Base-by-base conservation (phyloP, 1,139 yeast genomes). In the Geotrichum siamense region DNA sequence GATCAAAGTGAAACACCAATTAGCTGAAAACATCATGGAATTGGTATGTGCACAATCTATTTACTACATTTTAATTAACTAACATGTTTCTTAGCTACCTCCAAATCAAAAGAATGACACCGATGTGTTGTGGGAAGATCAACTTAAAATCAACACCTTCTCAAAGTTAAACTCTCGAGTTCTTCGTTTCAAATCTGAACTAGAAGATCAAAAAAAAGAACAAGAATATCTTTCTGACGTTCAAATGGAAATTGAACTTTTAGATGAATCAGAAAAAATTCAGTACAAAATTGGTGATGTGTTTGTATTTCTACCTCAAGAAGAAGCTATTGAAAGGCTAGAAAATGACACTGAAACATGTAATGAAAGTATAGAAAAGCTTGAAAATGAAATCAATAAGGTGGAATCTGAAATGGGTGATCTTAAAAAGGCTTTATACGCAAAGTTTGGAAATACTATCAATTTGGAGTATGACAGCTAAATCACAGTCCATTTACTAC, bases 221-320 rank as follows among this genome's bases (percentile, higher is more conserved):
- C 84, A 85, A 56, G 97, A 89, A 58, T 86, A 85, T 57, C 68
- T 89, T 34, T 96, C 86, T 54, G 98, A 91, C 58, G 79, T 87
- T 37, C 70, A 84, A 9, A 61, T 85, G 60, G 98, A 91, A 59
- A 70, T 91, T 41, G 97, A 91, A 62, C 72, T 91, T 37, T 67
- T 86, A 28, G 97, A 83, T 60, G 91, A 82, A 53, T 87, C 79
- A 48, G 89, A 81, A 39, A 67, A 51, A 33, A 60, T 68, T 5
- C 63, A 59, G 52, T 59, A 48, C 60, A 77, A 78, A 50, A 60
- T 82, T 16, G 96, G 96, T 8, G 94, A 84, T 50, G 70, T 79
- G 2, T 87, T 89, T 60, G 74, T 87, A 15, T 76, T 73, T 53
- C 59, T 91, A 60, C 74, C 71, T 49, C 87, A 80, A 47, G 62